phyloP scores from a whole-genome alignment of 352 stramenopile genomes.

The Globisporangium viniferum region DNA sequence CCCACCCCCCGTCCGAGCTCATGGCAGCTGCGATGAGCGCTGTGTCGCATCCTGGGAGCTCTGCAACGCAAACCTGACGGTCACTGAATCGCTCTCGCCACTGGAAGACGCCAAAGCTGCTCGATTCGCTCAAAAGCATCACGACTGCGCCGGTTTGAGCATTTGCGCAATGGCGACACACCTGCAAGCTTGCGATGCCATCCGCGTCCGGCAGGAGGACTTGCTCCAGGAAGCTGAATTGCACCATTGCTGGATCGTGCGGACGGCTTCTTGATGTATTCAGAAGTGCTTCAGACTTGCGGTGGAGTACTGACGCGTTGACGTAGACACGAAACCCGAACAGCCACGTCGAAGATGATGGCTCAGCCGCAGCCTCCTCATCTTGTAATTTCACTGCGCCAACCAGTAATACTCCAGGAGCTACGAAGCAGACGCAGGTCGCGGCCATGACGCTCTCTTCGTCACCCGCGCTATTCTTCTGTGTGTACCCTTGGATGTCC shows the following conservation, averaged over 20 bases:
- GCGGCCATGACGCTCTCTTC: constrained; percentile 8
- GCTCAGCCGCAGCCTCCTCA: background rate
- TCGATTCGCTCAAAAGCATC: constrained; percentile 25
- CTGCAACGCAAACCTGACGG: constrained; percentile 35
- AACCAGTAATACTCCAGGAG: constrained; percentile 42
- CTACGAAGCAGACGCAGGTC: constrained; percentile 42
- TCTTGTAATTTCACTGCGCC: constrained; percentile 18
- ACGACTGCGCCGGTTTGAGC: constrained; percentile 29
- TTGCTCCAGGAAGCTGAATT: constrained; percentile 48
- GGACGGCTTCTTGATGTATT: background rate
- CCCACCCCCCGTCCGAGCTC: constrained; percentile 32
- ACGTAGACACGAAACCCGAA: constrained; percentile 54
- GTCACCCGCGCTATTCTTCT: background rate
- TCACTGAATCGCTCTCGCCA: constrained; percentile 62
- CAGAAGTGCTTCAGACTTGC: background rate
- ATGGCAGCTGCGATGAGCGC: constrained; percentile 18
- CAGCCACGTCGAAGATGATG: constrained; percentile 21
- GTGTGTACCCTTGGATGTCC: constrained; percentile 9
- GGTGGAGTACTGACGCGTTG: constrained; percentile 10
- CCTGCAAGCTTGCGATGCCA: background rate
- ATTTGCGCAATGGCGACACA: constrained; percentile 11
- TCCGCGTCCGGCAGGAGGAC: constrained; percentile 1
- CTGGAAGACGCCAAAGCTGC: constrained; percentile 36
- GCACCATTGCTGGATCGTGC: constrained; percentile 20
- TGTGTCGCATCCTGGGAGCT: constrained; percentile 17